Evolutionary conservation across 257 asterid species (phyloP).

Genomic region (Lithospermum erythrorhizon): DNA sequence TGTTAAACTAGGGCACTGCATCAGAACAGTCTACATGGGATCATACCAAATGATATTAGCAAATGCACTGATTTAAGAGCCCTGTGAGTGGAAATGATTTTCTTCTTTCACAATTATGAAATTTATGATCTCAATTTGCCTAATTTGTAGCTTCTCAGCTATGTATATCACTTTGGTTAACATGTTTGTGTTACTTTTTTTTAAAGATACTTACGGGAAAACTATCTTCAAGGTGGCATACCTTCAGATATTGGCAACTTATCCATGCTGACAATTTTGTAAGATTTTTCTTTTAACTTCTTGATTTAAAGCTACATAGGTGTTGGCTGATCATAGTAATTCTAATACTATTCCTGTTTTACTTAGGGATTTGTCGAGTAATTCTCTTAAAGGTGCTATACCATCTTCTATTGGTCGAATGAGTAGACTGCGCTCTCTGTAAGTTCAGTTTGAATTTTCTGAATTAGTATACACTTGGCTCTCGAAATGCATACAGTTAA

Average conservation of each 20-base stretch:
- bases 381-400: constrained; percentile 76
- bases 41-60: constrained; percentile 62
- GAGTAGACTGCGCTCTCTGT: constrained; percentile 56
- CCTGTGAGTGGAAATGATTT: constrained; percentile 41
- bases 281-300: constrained; percentile 21
- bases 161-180: not conserved
- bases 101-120: not conserved
- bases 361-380: constrained; percentile 85
- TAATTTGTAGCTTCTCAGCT: not conserved
- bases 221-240: constrained; percentile 89
- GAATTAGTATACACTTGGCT: not conserved
- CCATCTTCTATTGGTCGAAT: constrained; percentile 84
- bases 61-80: constrained; percentile 81
- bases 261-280: constrained; percentile 66
- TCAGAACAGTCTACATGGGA: constrained; percentile 79
- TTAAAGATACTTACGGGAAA: constrained; percentile 68
- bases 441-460: constrained; percentile 18
- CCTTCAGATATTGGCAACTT: constrained; percentile 83
- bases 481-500: not conserved
- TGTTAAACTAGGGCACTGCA: constrained; percentile 69
- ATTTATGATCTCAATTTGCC: not conserved
- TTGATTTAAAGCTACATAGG: not conserved
- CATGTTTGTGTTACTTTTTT: not conserved
- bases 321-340: constrained; percentile 1
- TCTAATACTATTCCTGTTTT: not conserved